Evolutionary conservation across 225 moss, liverwort and hornwort genomes (phyloP), one percentile per base, ranked within the genome.

Genomic region (Thuidium tamariscinum): DNA sequence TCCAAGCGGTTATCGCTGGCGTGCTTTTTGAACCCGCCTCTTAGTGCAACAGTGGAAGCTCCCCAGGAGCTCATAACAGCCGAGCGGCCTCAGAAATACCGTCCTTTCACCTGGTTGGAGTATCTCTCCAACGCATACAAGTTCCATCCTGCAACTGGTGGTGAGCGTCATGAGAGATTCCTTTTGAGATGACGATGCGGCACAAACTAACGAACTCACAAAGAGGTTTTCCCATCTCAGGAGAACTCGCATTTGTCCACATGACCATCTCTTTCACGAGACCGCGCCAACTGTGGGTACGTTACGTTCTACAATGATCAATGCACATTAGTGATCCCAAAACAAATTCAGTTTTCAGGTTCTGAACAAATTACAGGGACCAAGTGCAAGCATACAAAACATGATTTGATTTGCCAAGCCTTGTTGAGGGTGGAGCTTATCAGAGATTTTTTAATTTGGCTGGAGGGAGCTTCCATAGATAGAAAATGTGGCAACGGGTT

Each of bases 1-100:
- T 93, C 89, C 3, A 90, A 93, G 90, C 91, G 94, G 55, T 81
- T 95, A 13, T 95, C 95, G 2, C 68, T 95, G 2, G 94, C 93
- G 4, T 94, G 93, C 73, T 94, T 95, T 37, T 29, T 95, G 79
- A 90, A 93, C 61, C 90, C 91, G 13, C 93, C 91, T 44, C 77
- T 95, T 5, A 90, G 90, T 85, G 91, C 91, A 4, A 89, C 83
- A 13, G 92, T 95, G 77, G 63, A 88, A 39, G 88, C 95, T 27
- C 92, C 95, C 0, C 79, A 67, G 48, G 95, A 95, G 88, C 92
- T 95, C 1, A 91, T 95, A 20, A 92, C 90, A 5, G 55, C 89
- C 3, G 93, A 95, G 84, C 89, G 77, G 41, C 95, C 95, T 13
- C 93, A 90, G 83, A 80, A 86, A 82, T 95, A 93, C 84, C 87